Percentiles rank a stretch among this genome's conserved stretches.
Evolutionary conservation across 345 rosid genomes (phyloP).

Genomic region (Hirschfeldia incana): DNA sequence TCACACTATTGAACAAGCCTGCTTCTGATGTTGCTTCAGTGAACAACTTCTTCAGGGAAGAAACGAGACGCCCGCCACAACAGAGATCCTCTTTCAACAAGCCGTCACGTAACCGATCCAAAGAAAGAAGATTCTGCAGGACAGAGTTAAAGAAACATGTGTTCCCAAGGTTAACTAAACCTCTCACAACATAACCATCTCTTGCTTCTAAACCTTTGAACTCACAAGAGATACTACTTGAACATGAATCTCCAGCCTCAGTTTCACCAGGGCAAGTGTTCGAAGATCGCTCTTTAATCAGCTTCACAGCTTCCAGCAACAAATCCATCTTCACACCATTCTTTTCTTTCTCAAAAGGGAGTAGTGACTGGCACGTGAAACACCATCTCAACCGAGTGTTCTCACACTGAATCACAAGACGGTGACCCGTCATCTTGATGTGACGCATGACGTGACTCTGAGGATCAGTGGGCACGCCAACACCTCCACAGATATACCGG

Average conservation of each 20-base stretch:
- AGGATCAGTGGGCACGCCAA: conserved; percentile 73
- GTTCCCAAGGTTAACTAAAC: conserved; percentile 90
- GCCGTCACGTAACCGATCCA: conserved; percentile 55
- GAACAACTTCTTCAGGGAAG: conserved; percentile 66
- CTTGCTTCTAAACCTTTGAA: conserved; percentile 35
- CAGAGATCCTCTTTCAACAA: conserved; percentile 52
- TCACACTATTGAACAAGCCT: conserved; percentile 50
- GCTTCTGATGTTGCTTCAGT: conserved; percentile 59
- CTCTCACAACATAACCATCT: conserved; percentile 61
- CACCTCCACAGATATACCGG: conserved; percentile 76
- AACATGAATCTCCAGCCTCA: conserved; percentile 23
- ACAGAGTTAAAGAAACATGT: conserved; percentile 96
- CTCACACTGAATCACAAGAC: conserved; percentile 74
- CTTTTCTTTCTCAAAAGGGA: conserved; percentile 73
- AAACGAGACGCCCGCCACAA: conserved; percentile 52
- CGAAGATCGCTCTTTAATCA: conserved; percentile 51
- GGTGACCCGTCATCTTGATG: conserved; percentile 60
- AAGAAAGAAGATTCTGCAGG: conserved; percentile 84
- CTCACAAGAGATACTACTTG: conserved; percentile 52
- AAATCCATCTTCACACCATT: conserved; percentile 53
- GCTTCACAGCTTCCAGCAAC: conserved; percentile 51
- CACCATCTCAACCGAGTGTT: conserved; percentile 87
- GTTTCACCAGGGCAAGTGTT: neutral
- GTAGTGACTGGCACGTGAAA: conserved; percentile 57
- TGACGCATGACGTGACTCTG: conserved; percentile 79